phyloP scores from a whole-genome alignment of 495 filamentous ascomycete species.

The Saxophila tyrrhenica region DNA sequence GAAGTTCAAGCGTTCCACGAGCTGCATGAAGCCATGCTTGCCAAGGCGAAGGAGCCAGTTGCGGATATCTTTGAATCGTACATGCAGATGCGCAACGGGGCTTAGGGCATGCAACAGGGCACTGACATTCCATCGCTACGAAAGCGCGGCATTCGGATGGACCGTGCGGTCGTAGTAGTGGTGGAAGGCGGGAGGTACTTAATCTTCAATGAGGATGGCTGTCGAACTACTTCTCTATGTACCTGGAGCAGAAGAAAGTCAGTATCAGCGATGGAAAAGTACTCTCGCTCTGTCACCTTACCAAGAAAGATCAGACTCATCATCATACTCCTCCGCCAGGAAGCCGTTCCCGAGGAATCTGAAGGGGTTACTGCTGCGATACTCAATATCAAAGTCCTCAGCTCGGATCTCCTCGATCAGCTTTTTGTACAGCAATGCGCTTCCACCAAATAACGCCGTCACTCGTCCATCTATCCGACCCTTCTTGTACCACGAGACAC shows the following conservation, averaged over 20 bases:
- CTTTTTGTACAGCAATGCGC: constrained; percentile 8
- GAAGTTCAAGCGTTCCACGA: too few species aligned
- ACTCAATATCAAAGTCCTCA: constrained; percentile 18
- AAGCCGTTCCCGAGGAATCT: constrained; percentile 18
- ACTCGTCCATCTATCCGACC: constrained; percentile 12
- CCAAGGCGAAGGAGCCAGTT: too few species aligned
- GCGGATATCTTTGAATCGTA: too few species aligned
- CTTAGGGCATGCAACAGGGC: too few species aligned
- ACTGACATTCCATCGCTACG: too few species aligned
- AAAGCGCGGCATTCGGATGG: too few species aligned
- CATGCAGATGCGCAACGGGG: too few species aligned
- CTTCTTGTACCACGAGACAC: constrained; percentile 16
- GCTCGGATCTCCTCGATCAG: constrained; percentile 12
- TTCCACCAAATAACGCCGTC: constrained; percentile 13
- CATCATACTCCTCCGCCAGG: constrained; percentile 10
- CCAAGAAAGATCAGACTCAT: constrained; percentile 12
- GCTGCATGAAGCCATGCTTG: too few species aligned
- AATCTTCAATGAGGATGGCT: too few species aligned
- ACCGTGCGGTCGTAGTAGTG: too few species aligned
- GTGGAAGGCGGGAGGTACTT: too few species aligned
- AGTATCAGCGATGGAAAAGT: too few species aligned
- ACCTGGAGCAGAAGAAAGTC: background rate
- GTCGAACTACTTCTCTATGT: background rate
- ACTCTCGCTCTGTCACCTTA: background rate
- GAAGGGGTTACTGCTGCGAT: constrained; percentile 7